A percentile compares a stretch with the other conserved stretches of the same genome.
Conservation (phyloP, 176 grass and related monocot species). For the Carex myosuroides region DNA sequence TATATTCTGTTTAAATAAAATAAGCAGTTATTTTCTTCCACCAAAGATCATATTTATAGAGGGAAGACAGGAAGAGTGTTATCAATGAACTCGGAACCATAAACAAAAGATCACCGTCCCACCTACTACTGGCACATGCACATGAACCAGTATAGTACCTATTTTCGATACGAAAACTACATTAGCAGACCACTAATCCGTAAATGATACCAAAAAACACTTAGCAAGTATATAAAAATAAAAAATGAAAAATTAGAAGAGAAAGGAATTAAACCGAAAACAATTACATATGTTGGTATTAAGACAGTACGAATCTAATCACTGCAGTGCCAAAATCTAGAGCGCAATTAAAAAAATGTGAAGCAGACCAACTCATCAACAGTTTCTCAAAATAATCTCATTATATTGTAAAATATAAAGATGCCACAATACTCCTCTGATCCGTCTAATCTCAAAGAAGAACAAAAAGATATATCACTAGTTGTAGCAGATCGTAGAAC, state of each 20-base stretch:
- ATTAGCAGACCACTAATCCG: neutral
- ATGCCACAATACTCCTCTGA: neutral
- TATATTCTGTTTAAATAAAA: constrained; percentile 56
- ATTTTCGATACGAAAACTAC: neutral
- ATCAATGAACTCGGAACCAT: neutral
- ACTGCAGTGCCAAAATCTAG: neutral
- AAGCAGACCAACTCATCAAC: neutral
- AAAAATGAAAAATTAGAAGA: neutral
- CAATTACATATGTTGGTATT: neutral
- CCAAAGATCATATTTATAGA: neutral
- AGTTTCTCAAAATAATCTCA: neutral
- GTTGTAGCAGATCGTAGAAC: neutral
- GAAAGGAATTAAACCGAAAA: neutral
- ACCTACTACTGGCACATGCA: neutral
- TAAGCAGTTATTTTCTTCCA: neutral
- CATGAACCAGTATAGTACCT: neutral
- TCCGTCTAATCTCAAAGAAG: neutral
- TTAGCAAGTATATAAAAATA: neutral
- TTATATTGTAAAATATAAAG: neutral
- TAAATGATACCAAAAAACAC: neutral
- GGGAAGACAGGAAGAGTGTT: neutral
- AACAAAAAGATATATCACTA: neutral
- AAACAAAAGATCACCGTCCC: neutral
- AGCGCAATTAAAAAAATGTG: neutral
- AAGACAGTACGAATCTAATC: neutral